These are phyloP conservation scores for Colletotrichum gigasporum DNA, from an alignment of 2,329 filamentous ascomycete species.

Conservation along the genomic window DNA sequence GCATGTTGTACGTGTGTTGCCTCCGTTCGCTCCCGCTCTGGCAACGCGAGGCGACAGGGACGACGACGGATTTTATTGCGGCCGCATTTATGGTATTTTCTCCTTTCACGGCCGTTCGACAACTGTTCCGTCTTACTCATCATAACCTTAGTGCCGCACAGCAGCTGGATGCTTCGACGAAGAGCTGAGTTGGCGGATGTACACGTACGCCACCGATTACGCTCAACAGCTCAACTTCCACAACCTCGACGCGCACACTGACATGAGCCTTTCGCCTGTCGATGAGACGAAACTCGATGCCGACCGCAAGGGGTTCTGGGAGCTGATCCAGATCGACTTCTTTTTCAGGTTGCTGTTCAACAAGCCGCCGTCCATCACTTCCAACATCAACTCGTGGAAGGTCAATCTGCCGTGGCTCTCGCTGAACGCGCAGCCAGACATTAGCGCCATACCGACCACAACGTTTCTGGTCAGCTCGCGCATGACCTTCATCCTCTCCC, in stretches of 20 bases:
- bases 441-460: conserved; percentile 36
- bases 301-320: conserved; percentile 43
- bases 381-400: conserved; percentile 37
- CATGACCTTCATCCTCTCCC: conserved; percentile 40
- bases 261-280: background rate
- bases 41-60: conserved; percentile 42
- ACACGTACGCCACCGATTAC: conserved; percentile 41
- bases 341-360: conserved; percentile 43
- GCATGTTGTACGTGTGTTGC: conserved; percentile 37
- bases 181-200: conserved; percentile 42
- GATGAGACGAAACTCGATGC: conserved; percentile 29
- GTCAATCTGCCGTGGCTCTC: conserved; percentile 45
- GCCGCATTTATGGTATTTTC: conserved; percentile 38
- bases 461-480: conserved; percentile 40
- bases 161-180: conserved; percentile 44
- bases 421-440: conserved; percentile 23
- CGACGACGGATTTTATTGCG: conserved; percentile 41
- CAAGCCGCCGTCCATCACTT: conserved; percentile 39
- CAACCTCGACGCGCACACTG: conserved; percentile 37
- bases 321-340: conserved; percentile 43
- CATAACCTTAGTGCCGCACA: conserved; percentile 35
- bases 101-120: no score
- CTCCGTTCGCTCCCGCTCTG: conserved; percentile 40
- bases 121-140: no score
- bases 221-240: conserved; percentile 42